Conservation (phyloP, 305 asterid species). For the Fraxinus greggii region DNA sequence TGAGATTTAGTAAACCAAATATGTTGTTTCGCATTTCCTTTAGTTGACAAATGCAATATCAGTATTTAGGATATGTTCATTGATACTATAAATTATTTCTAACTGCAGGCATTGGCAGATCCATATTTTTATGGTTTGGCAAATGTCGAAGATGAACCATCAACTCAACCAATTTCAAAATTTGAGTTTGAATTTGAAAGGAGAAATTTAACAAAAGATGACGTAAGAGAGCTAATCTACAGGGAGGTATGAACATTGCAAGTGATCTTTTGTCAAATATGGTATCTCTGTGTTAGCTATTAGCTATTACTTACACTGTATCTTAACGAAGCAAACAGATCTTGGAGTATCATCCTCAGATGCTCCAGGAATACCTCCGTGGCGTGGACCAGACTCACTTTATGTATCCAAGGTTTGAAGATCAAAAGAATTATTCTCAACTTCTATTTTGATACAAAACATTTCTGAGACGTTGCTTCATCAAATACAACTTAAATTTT, state of each 20-base stretch:
- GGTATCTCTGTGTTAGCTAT: constrained; percentile 30
- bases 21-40: background rate
- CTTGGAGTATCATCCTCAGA: constrained; percentile 97
- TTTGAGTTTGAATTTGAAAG: constrained; percentile 87
- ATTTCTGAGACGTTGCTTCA: background rate
- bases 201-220: constrained; percentile 64
- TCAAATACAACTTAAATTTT: background rate
- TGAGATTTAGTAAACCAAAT: constrained; percentile 32
- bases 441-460: constrained; percentile 23
- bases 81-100: constrained; percentile 7
- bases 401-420: constrained; percentile 90
- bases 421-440: constrained; percentile 29
- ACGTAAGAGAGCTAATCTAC: constrained; percentile 77
- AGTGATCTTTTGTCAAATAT: constrained; percentile 22
- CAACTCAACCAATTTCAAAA: constrained; percentile 72
- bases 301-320: constrained; percentile 45
- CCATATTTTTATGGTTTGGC: constrained; percentile 77
- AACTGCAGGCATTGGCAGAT: constrained; percentile 68
- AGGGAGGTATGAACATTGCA: constrained; percentile 60
- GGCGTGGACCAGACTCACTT: constrained; percentile 86
- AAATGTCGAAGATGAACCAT: constrained; percentile 79
- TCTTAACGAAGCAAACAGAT: constrained; percentile 67
- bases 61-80: background rate
- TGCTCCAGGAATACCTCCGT: constrained; percentile 88
- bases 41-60: background rate